phyloP scores from a whole-genome alignment of 768 basidiomycete genomes.

The Cyathus striatus region DNA sequence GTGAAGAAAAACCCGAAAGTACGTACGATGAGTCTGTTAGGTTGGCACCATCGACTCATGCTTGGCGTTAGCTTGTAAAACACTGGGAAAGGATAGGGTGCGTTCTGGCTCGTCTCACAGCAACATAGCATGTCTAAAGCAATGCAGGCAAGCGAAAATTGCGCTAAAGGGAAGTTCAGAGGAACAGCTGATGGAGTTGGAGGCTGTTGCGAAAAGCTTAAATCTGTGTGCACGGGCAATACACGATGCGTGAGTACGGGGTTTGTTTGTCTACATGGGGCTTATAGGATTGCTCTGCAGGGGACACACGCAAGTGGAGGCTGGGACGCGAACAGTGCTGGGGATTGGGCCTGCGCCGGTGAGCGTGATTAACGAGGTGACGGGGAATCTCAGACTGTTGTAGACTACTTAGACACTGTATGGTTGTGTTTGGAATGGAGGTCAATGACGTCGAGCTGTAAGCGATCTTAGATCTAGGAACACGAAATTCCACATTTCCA shows the following conservation, averaged over 20 bases:
- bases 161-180: slow-evolving; percentile 78
- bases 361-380: slow-evolving; percentile 75
- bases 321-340: slow-evolving; percentile 82
- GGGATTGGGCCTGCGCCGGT: slow-evolving; percentile 92
- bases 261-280: slow-evolving; percentile 1
- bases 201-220: slow-evolving; percentile 80
- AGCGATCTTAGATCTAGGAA: no score
- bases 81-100: slow-evolving; percentile 93
- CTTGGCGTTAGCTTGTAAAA: slow-evolving; percentile 55
- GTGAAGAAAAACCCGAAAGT: slow-evolving; percentile 70
- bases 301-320: slow-evolving; percentile 78
- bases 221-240: slow-evolving; percentile 88
- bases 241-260: slow-evolving; percentile 67
- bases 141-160: slow-evolving; percentile 87
- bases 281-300: slow-evolving; percentile 37
- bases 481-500: not conserved
- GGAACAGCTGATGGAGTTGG: slow-evolving; percentile 79
- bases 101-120: slow-evolving; percentile 6
- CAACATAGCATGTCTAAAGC: slow-evolving; percentile 1
- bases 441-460: not conserved
- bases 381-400: slow-evolving; percentile 71
- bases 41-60: no score
- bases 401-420: slow-evolving; percentile 23
- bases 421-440: not conserved
- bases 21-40: no score